Evolutionary conservation across 129 eudicot genomes (phyloP), one percentile per base, ranked within the genome.

Genomic region (Centrapalus pauciflorus): DNA sequence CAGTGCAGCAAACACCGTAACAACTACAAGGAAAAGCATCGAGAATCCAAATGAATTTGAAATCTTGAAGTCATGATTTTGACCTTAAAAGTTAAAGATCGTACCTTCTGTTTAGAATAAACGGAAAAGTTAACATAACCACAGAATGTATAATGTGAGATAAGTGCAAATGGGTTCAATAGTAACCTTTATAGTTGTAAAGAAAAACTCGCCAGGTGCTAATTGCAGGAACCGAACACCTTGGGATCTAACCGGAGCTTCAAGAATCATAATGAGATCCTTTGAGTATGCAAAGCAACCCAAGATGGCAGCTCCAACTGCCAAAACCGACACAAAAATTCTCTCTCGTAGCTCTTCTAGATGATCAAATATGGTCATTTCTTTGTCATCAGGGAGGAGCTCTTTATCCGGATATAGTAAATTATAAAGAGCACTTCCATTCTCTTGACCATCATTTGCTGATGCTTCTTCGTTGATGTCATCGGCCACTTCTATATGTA

Each of bases 161-260:
- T n/a, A n/a, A 37, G 65, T 52, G 56, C n/a, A 28, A n/a, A 76
- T 28, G 56, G 65, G 55, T 33, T 37, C 19, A 14, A 58, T 66
- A 23, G 40, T 55, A 28, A 93, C 98, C 96, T 93, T 93, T 30
- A 93, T 67, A 60, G 98, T 81, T 17, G 98, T 93, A 73, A 93
- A 93, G 89, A 93, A 93, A 65, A 93, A 93, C 80, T 93, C 96
- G 27, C 98, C 98, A 13, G 96, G 98, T 32, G 90, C 99, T 75
- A 94, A 83, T 25, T 94, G 99, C 38, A 94, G 66, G 81, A 94
- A 94, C 25, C 99, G 83, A 66, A 94, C 99, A 55, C 99, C 99
- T 78, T 94, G 97, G 8, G 83, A 77, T 57, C 81, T 80, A 48
- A 94, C 99, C 14, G 99, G 99, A 64, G 88, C 90, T 86, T 94